Conservation (phyloP, 2,329 filamentous ascomycete genomes). For the Talaromyces sp. region DNA sequence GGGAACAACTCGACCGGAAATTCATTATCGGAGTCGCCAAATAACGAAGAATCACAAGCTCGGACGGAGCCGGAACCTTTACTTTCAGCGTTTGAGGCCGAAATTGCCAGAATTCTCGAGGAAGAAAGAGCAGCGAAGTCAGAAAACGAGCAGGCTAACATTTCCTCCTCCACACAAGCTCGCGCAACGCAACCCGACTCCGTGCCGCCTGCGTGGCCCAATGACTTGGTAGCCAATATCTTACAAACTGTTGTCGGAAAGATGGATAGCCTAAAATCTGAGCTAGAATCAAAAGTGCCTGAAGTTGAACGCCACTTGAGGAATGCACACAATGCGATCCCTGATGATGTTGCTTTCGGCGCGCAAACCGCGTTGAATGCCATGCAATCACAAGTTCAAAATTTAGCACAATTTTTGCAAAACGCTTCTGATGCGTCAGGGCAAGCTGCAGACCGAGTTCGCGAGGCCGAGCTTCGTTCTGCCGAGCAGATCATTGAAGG, state of each 20-base stretch:
- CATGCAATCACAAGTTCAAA: conserved; percentile 32
- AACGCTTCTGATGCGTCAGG: conserved; percentile 30
- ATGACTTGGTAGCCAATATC: conserved; percentile 27
- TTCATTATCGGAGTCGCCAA: neutral
- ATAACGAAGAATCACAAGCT: conserved; percentile 8
- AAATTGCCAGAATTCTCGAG: conserved; percentile 31
- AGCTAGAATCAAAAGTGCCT: conserved; percentile 29
- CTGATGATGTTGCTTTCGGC: conserved; percentile 29
- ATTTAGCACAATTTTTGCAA: conserved; percentile 30
- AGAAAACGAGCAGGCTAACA: neutral
- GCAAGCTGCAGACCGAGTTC: conserved; percentile 29
- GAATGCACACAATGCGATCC: conserved; percentile 28
- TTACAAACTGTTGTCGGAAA: conserved; percentile 28
- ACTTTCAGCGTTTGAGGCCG: conserved; percentile 34
- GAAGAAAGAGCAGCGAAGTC: neutral
- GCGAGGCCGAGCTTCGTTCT: conserved; percentile 29
- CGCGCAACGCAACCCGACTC: conserved; percentile 11
- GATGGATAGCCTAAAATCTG: conserved; percentile 30
- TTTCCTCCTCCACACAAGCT: conserved; percentile 5
- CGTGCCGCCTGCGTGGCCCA: conserved; percentile 17
- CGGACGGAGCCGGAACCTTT: conserved; percentile 24
- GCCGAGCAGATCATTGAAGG: conserved; percentile 32
- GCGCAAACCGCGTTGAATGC: conserved; percentile 29
- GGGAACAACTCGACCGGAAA: neutral
- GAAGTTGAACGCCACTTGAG: conserved; percentile 32